A percentile compares a stretch with the other conserved stretches of the same genome.
These are phyloP conservation scores for Gymnopus androsaceus DNA, from an alignment of 1,284 basidiomycete genomes.

Conservation along the genomic window DNA sequence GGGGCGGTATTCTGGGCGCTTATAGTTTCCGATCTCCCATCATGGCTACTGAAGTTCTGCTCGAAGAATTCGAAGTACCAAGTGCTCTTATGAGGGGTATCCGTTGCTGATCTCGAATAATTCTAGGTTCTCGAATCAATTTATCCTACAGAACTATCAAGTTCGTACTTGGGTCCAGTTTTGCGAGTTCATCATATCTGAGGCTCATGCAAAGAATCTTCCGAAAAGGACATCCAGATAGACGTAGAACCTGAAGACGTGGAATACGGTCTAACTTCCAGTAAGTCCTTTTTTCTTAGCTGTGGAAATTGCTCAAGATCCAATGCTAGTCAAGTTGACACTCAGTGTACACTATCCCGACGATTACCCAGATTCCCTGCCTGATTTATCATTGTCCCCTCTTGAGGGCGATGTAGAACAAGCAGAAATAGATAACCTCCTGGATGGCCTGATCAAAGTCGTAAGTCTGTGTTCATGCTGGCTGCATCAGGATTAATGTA, in stretches of 20 bases:
- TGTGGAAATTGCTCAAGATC: constrained; percentile 20
- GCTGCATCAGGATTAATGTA: constrained; percentile 3
- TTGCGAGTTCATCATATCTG: constrained; percentile 39
- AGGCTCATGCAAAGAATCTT: constrained; percentile 74
- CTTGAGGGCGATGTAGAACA: constrained; percentile 73
- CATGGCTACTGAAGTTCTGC: constrained; percentile 49
- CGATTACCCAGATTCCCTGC: constrained; percentile 60
- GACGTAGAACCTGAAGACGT: constrained; percentile 87
- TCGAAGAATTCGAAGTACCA: constrained; percentile 87
- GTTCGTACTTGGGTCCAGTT: constrained; percentile 60
- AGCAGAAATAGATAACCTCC: constrained; percentile 54
- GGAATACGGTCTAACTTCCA: constrained; percentile 56
- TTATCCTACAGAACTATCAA: constrained; percentile 90
- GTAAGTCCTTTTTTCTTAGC: constrained; percentile 37
- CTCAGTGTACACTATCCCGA: constrained; percentile 63
- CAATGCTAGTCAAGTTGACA: constrained; percentile 67
- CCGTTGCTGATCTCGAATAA: constrained; percentile 16
- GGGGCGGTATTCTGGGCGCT: too few relatives aligned
- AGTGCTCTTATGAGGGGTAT: background rate
- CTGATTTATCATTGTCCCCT: constrained; percentile 69
- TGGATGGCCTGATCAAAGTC: constrained; percentile 62
- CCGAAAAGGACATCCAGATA: constrained; percentile 81
- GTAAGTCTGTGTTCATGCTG: constrained; percentile 45
- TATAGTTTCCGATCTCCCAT: background rate
- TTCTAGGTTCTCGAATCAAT: constrained; percentile 90